A percentile compares a stretch with the other conserved stretches of the same genome.
Conservation (phyloP, 2,329 filamentous ascomycete species). For the Nothophaeocryptopus gaeumannii region DNA sequence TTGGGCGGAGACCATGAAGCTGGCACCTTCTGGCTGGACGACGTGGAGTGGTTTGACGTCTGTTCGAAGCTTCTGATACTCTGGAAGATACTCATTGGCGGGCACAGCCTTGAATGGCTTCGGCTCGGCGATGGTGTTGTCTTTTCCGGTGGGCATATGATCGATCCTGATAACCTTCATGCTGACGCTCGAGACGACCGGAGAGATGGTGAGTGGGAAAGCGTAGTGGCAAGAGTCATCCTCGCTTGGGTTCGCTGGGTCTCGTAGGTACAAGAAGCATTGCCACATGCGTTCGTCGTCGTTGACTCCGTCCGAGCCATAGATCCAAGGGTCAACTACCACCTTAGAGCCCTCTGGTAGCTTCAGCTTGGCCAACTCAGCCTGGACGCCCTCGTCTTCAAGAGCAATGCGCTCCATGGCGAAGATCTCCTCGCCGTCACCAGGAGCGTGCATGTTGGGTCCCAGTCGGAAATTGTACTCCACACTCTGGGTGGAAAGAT, state of each 20-base stretch:
- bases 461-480: slow-evolving; percentile 60
- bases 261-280: slow-evolving; percentile 65
- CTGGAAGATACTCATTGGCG: slow-evolving; percentile 64
- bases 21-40: slow-evolving; percentile 66
- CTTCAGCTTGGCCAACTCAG: slow-evolving; percentile 58
- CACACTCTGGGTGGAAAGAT: slow-evolving; percentile 51
- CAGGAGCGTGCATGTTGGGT: slow-evolving; percentile 55
- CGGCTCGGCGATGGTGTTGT: slow-evolving; percentile 56
- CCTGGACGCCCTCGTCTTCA: slow-evolving; percentile 55
- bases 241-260: slow-evolving; percentile 58
- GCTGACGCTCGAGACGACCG: slow-evolving; percentile 59
- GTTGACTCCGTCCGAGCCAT: slow-evolving; percentile 53
- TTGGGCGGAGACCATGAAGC: slow-evolving; percentile 56
- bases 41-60: slow-evolving; percentile 68
- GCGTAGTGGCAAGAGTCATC: slow-evolving; percentile 67
- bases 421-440: slow-evolving; percentile 59
- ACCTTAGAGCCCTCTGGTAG: slow-evolving; percentile 57
- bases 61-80: slow-evolving; percentile 45
- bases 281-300: slow-evolving; percentile 45
- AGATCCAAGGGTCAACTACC: slow-evolving; percentile 68
- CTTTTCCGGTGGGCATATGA: slow-evolving; percentile 63
- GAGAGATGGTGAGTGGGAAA: slow-evolving; percentile 64
- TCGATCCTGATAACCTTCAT: slow-evolving; percentile 69
- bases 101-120: slow-evolving; percentile 58
- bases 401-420: slow-evolving; percentile 58